Evolutionary conservation across 257 asterid genomes (phyloP), one percentile per base, ranked within the genome.

Genomic region (Lantana camara): DNA sequence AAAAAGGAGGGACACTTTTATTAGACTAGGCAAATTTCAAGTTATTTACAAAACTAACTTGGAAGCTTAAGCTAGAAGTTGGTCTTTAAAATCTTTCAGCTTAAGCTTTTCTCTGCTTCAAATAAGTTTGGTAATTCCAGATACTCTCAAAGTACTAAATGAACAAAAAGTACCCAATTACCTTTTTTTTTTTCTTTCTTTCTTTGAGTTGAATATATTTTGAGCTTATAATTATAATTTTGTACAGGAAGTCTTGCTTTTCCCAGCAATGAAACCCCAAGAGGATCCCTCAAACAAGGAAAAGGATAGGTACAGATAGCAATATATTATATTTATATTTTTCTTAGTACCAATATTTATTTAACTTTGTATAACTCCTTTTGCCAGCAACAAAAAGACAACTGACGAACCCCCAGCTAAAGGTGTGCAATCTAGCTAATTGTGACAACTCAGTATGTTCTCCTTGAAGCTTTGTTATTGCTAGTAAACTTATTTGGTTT

Each of bases 251-350:
- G 77, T 65, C 30, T 57, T 64, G 44, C 72, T 72, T 16, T 72
- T 72, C 67, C 77, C 77, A 0, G 77, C 77, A 9, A 72, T 72
- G 77, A 72, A 72, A 51, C 77, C 77, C 9, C 77, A 64, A 48
- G 77, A 72, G 3, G 72, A 72, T 24, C 72, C 62, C 24, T 19
- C 22, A 15, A 50, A 45, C 64, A 72, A 70, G 37, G 75, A 70
- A 34, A 56, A 70, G 75, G 41, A 45, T 52, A 72, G 63, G 37
- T 70, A 70, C 22, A 56, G 75, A 70, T 73, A 52, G 17, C 32
- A 27, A 27, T 2, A 27, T 27, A 5, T 27, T 27, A 27, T 27
- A 5, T 27, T 35, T 35, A 0, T 40, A 15, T 46, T 14, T 2
- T 34, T 12, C 32, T 8, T 9, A 46, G 24, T 17, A 13, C 8